These are phyloP conservation scores for Cyclotella cryptica DNA, from an alignment of 108 stramenopile genomes.

Conservation along the genomic window DNA sequence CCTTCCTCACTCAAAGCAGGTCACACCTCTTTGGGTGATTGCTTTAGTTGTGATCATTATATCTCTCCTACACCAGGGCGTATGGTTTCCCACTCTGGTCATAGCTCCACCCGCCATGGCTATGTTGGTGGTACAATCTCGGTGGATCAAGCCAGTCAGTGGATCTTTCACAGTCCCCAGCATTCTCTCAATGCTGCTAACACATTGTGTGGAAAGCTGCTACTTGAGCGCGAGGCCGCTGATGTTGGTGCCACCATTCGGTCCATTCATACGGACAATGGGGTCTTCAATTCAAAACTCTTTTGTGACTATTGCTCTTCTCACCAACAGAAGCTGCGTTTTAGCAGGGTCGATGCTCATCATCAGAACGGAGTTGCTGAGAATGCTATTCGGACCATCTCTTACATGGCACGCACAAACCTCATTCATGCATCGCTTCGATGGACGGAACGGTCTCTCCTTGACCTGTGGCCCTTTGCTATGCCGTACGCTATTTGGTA, in stretches of 20 bases:
- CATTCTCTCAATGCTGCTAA: conserved; percentile 24
- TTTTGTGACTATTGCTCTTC: conserved; percentile 11
- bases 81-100: background rate
- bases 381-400: conserved; percentile 15
- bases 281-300: background rate
- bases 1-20: background rate
- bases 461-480: conserved; percentile 53
- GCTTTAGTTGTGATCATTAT: conserved; percentile 52
- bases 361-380: conserved; percentile 59
- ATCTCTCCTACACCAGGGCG: conserved; percentile 29
- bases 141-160: background rate
- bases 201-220: conserved; percentile 37
- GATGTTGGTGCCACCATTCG: conserved; percentile 8
- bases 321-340: background rate
- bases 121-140: background rate
- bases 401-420: conserved; percentile 44
- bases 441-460: conserved; percentile 42
- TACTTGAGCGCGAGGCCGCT: conserved; percentile 6
- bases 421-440: conserved; percentile 39
- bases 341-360: conserved; percentile 46
- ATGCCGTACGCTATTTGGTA: conserved; percentile 47
- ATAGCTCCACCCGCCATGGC: conserved; percentile 15
- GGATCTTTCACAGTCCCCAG: background rate
- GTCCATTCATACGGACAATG: conserved; percentile 19
- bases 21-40: conserved; percentile 30